phyloP scores from a whole-genome alignment of 176 grass and related monocot species.

The Tillandsia leiboldiana region DNA sequence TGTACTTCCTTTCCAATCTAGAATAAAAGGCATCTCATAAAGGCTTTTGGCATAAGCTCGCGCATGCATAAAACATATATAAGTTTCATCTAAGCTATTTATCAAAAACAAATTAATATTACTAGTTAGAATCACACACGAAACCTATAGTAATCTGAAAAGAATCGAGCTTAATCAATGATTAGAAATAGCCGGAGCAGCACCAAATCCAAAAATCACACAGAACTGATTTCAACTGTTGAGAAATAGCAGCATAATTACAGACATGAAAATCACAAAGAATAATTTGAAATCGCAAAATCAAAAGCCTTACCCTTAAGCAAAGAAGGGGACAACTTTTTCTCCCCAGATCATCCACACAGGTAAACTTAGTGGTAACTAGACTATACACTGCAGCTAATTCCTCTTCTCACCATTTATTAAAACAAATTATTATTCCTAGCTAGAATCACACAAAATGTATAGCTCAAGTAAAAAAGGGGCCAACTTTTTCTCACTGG shows the following conservation, averaged over 20 bases:
- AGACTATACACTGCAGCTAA: neutral
- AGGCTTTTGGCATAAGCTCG: neutral
- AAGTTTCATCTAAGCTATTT: no score
- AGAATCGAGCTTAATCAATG: neutral
- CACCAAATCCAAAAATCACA: no score
- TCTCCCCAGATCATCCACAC: neutral
- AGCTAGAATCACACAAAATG: no score
- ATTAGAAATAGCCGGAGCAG: no score
- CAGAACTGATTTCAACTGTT: no score
- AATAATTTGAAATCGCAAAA: neutral
- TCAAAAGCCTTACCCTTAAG: neutral
- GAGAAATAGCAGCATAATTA: no score
- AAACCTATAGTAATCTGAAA: neutral
- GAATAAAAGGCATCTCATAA: neutral
- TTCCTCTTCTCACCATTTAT: neutral
- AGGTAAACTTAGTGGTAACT: neutral
- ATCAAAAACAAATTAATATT: neutral
- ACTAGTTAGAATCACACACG: neutral
- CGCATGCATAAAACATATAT: no score
- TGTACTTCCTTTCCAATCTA: constrained; percentile 6
- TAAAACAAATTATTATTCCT: no score
- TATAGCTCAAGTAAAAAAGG: neutral
- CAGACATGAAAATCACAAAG: no score
- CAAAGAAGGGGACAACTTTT: neutral
- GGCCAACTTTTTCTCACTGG: neutral